Evolutionary conservation across 2,329 filamentous ascomycete species (phyloP), one percentile per base, ranked within the genome.

Genomic region (Paraconiothyrium sp.): DNA sequence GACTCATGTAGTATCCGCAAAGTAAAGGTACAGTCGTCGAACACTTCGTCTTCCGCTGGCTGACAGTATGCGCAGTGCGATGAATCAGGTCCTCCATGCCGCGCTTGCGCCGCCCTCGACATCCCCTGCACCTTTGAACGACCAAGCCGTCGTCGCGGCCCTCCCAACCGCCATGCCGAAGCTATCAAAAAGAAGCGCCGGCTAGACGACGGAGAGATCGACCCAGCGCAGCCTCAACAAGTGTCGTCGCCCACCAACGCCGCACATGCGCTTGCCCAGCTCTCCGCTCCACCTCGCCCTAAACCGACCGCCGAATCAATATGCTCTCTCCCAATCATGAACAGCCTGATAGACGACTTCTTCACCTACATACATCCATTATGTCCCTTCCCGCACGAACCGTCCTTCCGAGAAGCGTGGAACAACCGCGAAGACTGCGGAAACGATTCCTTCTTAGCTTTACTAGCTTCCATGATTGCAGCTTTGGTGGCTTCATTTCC

Each of bases 281-380:
- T 85, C 44, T 79, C 82, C 35, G 80, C 81, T 16, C 80, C 81
- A 62, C 78, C 80, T 5, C 78, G 83, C 20, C 72, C 72, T 22
- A 78, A 81, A 46, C 76, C 85, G 10, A 86, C 86, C 3, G 84
- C 89, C 51, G 91, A 94, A 72, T 83, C 86, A 1, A 93, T 94
- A 63, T 91, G 90, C 44, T 89, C 91, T 0, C 83, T 90, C 76
- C 85, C 87, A 8, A 87, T 90, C 11, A 80, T 94, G 56, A 85
- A 90, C 69, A 84, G 90, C 2, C 83, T 93, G 16, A 86, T 94
- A 60, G 90, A 93, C 75, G 91, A 94, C 79, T 94, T 92, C 83
- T 94, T 93, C 79, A 92, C 89, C 20, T 93, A 93, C 74, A 90
- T 93, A 57, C 90, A 93, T 69, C 91, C 91, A 1, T 84, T 94